Conservation (phyloP, 2,329 filamentous ascomycete genomes). For the Trichoderma sp. region DNA sequence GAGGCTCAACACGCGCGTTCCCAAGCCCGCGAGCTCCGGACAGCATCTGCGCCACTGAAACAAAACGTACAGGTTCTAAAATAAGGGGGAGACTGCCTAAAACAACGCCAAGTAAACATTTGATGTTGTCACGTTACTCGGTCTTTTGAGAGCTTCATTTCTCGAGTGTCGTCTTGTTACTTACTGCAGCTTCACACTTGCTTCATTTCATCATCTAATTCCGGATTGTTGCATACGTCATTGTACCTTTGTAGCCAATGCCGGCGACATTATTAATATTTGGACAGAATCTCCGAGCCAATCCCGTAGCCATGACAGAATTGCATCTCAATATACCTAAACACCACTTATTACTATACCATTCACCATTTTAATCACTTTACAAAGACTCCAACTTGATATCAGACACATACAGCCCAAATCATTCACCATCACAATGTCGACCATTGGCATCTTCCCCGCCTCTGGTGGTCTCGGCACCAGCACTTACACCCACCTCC, state of each 20-base stretch:
- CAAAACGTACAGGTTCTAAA: background rate
- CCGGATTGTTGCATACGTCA: background rate
- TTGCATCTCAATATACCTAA: background rate
- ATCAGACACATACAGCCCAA: background rate
- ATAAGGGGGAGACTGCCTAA: background rate
- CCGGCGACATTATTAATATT: background rate
- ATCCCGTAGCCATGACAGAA: background rate
- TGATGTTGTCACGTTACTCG: background rate
- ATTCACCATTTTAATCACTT: background rate
- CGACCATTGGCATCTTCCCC: constrained; percentile 10
- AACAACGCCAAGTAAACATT: background rate
- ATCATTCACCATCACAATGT: background rate
- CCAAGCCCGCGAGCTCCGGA: background rate
- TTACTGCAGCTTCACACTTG: background rate
- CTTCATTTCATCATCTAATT: background rate
- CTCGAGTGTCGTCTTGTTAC: background rate
- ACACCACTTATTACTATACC: background rate
- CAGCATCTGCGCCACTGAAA: background rate
- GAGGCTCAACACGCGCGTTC: background rate
- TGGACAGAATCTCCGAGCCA: background rate
- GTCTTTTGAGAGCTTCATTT: background rate
- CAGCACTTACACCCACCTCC: constrained; percentile 16
- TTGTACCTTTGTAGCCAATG: background rate
- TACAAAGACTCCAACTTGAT: background rate
- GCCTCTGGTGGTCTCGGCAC: constrained; percentile 13